Base-by-base conservation (phyloP, 257 asterid genomes). In the Oldenlandia corymbosa region DNA sequence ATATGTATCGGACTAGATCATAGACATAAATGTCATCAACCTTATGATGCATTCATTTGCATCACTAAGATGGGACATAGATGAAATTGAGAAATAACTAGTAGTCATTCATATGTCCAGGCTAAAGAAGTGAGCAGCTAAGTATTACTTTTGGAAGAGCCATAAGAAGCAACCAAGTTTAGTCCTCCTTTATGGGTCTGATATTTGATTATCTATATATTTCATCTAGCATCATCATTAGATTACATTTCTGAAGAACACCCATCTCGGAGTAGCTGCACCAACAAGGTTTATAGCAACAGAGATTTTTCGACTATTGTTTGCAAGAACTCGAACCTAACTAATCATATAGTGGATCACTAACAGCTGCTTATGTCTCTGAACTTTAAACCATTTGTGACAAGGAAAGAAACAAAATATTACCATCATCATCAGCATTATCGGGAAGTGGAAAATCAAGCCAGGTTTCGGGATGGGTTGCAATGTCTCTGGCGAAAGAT, bases 391-490 rank as follows among this genome's bases (percentile, higher is more conserved):
- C n/a, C n/a, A n/a, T n/a, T n/a, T n/a, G n/a, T n/a, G n/a, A n/a
- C n/a, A n/a, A 3, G 4, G 39, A 34, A 34, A 34, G 9, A 9
- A 4, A 34, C 2, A 20, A 30, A 8, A 64, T 77, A 78, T 47
- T 80, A 71, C 67, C 80, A 71, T 82, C 82, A 10, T 76, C 86
- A 30, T 69, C 87, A 24, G 54, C 86, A 60, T 67, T 76, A 10
- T 81, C 83, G 32, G 82, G 81, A 34, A 90, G 69, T 20, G 97
- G 97, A 62, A 93, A 93, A 78, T 90, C 88, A 78, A 90, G 68
- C 99, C 99, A 93, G 36, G 97, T 90, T 80, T 85, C 95, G 0
- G 95, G 96, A 80, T 90, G 97, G 88, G 81, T 71, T 41, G 96
- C 82, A 28, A 93, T 77, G 43, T 93, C 92, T 54, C 90, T 83